phyloP scores from a whole-genome alignment of 768 basidiomycete genomes.

The Crucibulum laeve region DNA sequence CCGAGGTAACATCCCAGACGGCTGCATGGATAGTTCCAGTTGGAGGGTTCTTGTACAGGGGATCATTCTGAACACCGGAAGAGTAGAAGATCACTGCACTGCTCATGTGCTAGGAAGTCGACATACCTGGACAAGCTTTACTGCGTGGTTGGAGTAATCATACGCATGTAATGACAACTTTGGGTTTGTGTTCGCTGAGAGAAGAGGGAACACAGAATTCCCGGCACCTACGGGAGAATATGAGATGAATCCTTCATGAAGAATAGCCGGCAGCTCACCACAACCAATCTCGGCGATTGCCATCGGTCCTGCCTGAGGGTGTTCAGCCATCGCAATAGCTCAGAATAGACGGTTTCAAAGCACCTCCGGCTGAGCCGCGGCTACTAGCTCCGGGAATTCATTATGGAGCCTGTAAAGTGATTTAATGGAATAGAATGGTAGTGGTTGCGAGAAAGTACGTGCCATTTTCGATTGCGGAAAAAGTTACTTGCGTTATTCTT shows the following conservation, averaged over 20 bases:
- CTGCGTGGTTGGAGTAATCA: constrained; percentile 87
- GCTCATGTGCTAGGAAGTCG: not conserved
- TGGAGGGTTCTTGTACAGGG: constrained; percentile 63
- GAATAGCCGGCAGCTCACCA: constrained; percentile 39
- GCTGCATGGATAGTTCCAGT: constrained; percentile 70
- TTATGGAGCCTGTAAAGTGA: constrained; percentile 63
- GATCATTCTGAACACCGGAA: constrained; percentile 49
- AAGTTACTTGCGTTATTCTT: constrained; percentile 81
- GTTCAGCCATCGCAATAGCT: constrained; percentile 7
- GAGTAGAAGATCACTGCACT: not conserved
- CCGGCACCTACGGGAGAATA: constrained; percentile 64
- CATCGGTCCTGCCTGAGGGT: constrained; percentile 65
- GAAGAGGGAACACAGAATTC: constrained; percentile 89
- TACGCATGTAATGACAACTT: constrained; percentile 71
- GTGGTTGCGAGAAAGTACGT: constrained; percentile 6
- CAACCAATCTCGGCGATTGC: constrained; percentile 89
- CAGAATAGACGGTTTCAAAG: constrained; percentile 1
- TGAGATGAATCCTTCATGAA: constrained; percentile 3
- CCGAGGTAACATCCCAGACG: constrained; percentile 88
- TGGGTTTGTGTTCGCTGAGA: constrained; percentile 81
- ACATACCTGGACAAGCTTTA: constrained; percentile 82
- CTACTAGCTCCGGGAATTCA: constrained; percentile 90
- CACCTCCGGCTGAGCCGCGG: constrained; percentile 65
- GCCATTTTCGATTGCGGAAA: constrained; percentile 94
- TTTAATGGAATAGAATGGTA: not conserved